phyloP scores from a whole-genome alignment of 495 filamentous ascomycete genomes.

The Hyaloscypha hepaticicola region DNA sequence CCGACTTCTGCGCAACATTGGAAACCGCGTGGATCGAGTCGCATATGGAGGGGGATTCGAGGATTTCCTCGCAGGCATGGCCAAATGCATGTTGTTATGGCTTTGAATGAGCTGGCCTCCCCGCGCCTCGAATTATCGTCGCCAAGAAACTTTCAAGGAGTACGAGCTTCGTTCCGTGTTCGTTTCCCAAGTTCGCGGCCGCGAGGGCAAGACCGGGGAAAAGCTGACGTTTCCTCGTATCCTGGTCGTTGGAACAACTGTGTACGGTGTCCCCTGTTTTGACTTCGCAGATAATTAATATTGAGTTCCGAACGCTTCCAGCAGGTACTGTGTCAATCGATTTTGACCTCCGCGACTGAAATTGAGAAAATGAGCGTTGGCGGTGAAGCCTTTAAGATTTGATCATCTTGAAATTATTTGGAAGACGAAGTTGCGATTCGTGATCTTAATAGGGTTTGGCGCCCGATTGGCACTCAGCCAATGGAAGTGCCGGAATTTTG shows the following conservation, averaged over 20 bases:
- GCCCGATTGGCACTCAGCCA: neutral
- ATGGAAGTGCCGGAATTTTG: neutral
- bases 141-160: neutral
- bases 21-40: conserved; percentile 58
- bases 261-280: neutral
- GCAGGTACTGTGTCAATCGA: neutral
- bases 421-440: neutral
- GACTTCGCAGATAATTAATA: neutral
- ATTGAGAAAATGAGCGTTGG: neutral
- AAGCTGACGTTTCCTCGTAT: conserved; percentile 24
- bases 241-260: neutral
- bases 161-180: neutral
- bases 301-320: conserved; percentile 1
- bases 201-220: conserved; percentile 12
- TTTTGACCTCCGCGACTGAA: neutral
- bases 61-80: conserved; percentile 79
- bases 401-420: neutral
- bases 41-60: conserved; percentile 64
- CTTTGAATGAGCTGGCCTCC: conserved; percentile 16
- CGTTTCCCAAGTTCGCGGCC: neutral
- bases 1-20: conserved; percentile 61
- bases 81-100: conserved; percentile 80
- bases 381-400: conserved; percentile 1
- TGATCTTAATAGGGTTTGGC: neutral
- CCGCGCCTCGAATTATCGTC: conserved; percentile 16